Conservation (phyloP, 2,329 filamentous ascomycete genomes). For the Penicillium sp. region DNA sequence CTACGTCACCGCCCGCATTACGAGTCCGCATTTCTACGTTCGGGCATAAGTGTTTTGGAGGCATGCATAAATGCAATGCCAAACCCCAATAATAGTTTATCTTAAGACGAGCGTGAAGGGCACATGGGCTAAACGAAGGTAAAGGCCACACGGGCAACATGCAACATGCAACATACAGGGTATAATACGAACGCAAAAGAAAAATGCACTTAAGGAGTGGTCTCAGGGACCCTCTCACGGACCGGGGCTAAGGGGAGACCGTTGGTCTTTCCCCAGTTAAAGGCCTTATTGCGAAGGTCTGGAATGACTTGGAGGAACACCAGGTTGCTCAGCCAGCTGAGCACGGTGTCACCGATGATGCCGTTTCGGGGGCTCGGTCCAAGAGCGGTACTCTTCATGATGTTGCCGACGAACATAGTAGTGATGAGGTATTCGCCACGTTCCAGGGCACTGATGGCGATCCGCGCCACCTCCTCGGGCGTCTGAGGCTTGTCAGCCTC, state of each 20-base stretch:
- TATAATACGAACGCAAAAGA: constrained; percentile 26
- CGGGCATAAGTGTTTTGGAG: background rate
- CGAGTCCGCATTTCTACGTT: background rate
- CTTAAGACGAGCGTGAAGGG: constrained; percentile 4
- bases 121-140: constrained; percentile 7
- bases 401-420: constrained; percentile 64
- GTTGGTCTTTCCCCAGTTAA: constrained; percentile 55
- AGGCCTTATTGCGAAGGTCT: constrained; percentile 55
- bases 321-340: constrained; percentile 51
- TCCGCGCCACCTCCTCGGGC: constrained; percentile 69
- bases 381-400: constrained; percentile 62
- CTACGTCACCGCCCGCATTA: constrained; percentile 23
- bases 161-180: constrained; percentile 19
- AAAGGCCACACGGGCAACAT: constrained; percentile 11
- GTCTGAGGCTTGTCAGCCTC: constrained; percentile 74
- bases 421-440: constrained; percentile 74
- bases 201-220: constrained; percentile 1
- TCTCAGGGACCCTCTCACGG: constrained; percentile 9
- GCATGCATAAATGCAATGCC: background rate
- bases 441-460: constrained; percentile 69
- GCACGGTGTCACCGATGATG: constrained; percentile 51
- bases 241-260: constrained; percentile 34
- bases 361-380: constrained; percentile 53
- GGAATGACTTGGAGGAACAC: constrained; percentile 55
- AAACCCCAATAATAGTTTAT: constrained; percentile 8